phyloP scores from a whole-genome alignment of 371 early-diverging fungal genomes.

The Rhizopus microsporus region DNA sequence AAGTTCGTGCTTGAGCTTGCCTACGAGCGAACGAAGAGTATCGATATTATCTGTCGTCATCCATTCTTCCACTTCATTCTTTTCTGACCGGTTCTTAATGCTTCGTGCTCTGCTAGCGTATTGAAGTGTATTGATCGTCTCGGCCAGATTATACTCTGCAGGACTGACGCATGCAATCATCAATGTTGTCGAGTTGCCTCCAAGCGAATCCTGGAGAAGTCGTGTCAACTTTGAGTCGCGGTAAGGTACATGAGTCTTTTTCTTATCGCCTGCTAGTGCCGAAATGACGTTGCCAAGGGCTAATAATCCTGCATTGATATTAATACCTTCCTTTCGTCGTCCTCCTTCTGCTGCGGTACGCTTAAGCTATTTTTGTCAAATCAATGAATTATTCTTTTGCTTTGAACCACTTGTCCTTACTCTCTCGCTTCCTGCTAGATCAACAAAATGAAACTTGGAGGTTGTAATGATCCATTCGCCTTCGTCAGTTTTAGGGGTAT shows the following conservation, averaged over 20 bases:
- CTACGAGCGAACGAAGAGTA: slow-evolving; percentile 53
- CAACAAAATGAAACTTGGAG: slow-evolving; percentile 99
- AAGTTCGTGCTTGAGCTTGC: slow-evolving; percentile 59
- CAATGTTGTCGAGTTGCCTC: slow-evolving; percentile 88
- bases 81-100: slow-evolving; percentile 79
- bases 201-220: slow-evolving; percentile 95
- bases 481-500: slow-evolving; percentile 26
- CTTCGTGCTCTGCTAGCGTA: slow-evolving; percentile 90
- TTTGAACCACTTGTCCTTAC: slow-evolving; percentile 30
- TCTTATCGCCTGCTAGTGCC: slow-evolving; percentile 87
- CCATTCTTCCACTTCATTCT: slow-evolving; percentile 73
- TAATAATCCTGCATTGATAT: slow-evolving; percentile 97
- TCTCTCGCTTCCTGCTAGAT: slow-evolving; percentile 99
- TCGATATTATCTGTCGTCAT: slow-evolving; percentile 63
- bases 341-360: slow-evolving; percentile 94
- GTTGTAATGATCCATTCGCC: slow-evolving; percentile 62
- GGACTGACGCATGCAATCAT: slow-evolving; percentile 95
- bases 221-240: slow-evolving; percentile 98
- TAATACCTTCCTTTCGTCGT: slow-evolving; percentile 95
- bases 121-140: slow-evolving; percentile 90
- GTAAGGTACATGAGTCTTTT: slow-evolving; percentile 84
- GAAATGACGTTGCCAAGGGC: slow-evolving; percentile 99
- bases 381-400: slow-evolving; percentile 3
- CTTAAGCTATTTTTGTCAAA: slow-evolving; percentile 65
- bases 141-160: slow-evolving; percentile 77